Conservation (phyloP, 1,284 basidiomycete species). For the Tilletia walkeri region DNA sequence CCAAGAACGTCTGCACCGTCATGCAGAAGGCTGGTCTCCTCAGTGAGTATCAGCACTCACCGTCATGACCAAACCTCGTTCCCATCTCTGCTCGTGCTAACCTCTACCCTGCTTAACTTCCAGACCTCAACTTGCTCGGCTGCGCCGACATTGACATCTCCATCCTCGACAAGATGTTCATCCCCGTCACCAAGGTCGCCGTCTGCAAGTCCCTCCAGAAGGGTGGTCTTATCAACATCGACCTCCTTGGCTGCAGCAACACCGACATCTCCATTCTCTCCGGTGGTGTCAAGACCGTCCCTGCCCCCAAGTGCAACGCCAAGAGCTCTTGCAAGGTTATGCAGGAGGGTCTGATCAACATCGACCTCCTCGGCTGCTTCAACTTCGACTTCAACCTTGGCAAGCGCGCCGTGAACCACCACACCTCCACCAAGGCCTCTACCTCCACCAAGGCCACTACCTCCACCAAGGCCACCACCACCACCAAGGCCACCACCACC, state of each 20-base stretch:
- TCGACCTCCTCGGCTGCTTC: conserved; percentile 6
- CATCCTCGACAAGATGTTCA: background rate
- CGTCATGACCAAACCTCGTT: no score
- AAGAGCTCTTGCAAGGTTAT: background rate
- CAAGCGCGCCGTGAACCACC: background rate
- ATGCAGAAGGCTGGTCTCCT: conserved; percentile 8
- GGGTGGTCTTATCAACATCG: conserved; percentile 4
- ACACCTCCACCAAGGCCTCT: conserved; percentile 5
- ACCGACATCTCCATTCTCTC: background rate
- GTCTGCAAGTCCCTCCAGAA: background rate
- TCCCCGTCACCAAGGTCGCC: background rate
- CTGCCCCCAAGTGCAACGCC: background rate
- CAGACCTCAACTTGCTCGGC: conserved; percentile 2
- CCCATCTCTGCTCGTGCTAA: no score
- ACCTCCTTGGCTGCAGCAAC: conserved; percentile 8
- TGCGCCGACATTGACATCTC: background rate
- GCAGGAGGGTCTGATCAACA: conserved; percentile 5
- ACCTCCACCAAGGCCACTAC: background rate
- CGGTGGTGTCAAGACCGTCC: background rate
- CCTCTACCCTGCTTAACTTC: background rate
- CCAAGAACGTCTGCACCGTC: background rate
- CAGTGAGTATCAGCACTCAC: background rate
- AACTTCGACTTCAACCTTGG: conserved; percentile 9
- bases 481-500: background rate
- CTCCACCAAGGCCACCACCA: background rate